phyloP scores from a whole-genome alignment of 441 rosid species.

The Gossypium davidsonii region DNA sequence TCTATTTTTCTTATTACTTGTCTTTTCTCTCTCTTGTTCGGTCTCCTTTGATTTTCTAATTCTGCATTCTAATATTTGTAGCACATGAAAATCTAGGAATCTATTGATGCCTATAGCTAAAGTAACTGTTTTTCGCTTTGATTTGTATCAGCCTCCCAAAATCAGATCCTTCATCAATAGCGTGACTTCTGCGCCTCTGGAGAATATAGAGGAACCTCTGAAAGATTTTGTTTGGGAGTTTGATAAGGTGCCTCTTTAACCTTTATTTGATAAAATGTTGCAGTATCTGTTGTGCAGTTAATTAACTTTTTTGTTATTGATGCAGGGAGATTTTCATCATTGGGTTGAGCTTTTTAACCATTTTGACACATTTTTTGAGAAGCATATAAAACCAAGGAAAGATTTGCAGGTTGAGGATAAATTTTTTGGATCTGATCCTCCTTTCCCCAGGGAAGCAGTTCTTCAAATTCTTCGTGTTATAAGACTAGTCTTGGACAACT shows the following conservation, averaged over 20 bases:
- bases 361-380: conserved; percentile 91
- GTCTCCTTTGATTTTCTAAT: background rate
- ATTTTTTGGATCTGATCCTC: conserved; percentile 61
- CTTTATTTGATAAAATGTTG: conserved; percentile 11
- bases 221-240: conserved; percentile 80
- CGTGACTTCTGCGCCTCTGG: conserved; percentile 62
- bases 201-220: conserved; percentile 74
- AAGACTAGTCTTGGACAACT: conserved; percentile 86
- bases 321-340: conserved; percentile 98
- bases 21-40: background rate
- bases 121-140: conserved; percentile 17
- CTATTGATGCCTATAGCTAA: background rate
- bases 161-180: conserved; percentile 73
- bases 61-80: conserved; percentile 2
- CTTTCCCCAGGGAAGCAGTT: conserved; percentile 84
- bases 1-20: background rate
- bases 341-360: conserved; percentile 96
- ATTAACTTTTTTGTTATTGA: conserved; percentile 17
- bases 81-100: conserved; percentile 7
- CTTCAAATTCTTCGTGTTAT: conserved; percentile 89
- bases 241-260: conserved; percentile 52
- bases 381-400: conserved; percentile 76
- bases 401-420: conserved; percentile 79
- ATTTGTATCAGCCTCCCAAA: conserved; percentile 75
- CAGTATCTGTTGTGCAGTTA: conserved; percentile 10